Evolutionary conservation across 176 grass and related monocot species (phyloP).

Genomic region (Melocanna baccifera): DNA sequence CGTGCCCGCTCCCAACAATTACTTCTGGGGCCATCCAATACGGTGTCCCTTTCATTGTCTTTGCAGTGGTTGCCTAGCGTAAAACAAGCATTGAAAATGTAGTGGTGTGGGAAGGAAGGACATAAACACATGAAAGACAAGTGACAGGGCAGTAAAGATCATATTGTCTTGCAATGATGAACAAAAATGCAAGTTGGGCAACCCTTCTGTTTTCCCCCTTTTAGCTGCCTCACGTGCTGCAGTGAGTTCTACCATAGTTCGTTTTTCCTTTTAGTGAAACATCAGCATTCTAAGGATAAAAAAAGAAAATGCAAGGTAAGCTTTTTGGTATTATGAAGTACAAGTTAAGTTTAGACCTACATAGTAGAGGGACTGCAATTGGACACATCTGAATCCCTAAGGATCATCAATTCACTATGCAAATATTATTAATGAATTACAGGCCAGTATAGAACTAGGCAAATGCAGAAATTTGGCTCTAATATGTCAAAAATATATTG

Average conservation of each 20-base stretch:
- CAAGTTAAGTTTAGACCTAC: neutral
- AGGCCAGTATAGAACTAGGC: neutral
- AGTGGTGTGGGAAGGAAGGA: neutral
- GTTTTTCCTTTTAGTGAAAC: neutral
- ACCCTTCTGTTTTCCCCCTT: no score
- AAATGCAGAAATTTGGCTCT: neutral
- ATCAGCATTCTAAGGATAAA: neutral
- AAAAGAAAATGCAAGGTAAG: neutral
- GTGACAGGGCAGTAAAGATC: neutral
- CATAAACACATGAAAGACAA: neutral
- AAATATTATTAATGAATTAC: neutral
- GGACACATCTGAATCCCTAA: neutral
- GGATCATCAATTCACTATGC: neutral
- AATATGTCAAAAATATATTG: neutral
- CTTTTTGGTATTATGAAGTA: neutral
- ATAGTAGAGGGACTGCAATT: neutral
- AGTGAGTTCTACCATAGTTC: neutral
- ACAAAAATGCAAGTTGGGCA: neutral
- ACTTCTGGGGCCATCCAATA: conserved; percentile 98
- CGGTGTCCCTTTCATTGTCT: conserved; percentile 89
- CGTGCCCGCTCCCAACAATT: conserved; percentile 80
- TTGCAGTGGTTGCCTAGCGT: conserved; percentile 72
- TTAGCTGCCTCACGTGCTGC: neutral
- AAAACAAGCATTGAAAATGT: neutral
- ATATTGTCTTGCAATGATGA: neutral